Evolutionary conservation across 2,329 filamentous ascomycete genomes (phyloP).

Genomic region (Domatiomyces catenatus): DNA sequence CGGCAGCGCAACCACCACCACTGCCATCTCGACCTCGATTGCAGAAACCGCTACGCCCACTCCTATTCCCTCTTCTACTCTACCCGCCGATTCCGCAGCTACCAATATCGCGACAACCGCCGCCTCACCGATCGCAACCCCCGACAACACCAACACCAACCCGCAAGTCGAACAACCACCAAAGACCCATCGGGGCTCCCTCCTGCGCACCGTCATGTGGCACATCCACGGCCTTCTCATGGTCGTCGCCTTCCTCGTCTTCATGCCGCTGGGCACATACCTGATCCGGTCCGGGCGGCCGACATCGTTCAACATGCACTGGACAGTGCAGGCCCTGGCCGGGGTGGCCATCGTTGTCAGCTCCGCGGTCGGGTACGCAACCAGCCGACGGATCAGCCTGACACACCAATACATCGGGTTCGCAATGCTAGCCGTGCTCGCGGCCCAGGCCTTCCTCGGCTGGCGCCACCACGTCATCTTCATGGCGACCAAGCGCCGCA

Average conservation of each 20-base stretch:
- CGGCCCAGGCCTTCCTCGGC: conserved; percentile 26
- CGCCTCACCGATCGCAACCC: conserved; percentile 3
- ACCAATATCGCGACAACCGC: neutral
- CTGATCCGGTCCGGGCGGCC: conserved; percentile 26
- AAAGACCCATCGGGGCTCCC: conserved; percentile 10
- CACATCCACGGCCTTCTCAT: conserved; percentile 23
- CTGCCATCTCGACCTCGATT: neutral
- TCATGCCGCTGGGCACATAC: conserved; percentile 23
- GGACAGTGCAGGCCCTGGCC: conserved; percentile 25
- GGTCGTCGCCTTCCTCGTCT: conserved; percentile 22
- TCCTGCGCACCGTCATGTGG: conserved; percentile 13
- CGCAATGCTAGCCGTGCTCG: conserved; percentile 22
- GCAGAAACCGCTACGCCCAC: neutral
- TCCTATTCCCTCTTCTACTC: neutral
- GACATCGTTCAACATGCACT: conserved; percentile 26
- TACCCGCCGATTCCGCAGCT: neutral
- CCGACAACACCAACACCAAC: neutral
- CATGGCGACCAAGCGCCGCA: conserved; percentile 12
- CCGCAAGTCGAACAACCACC: conserved; percentile 11
- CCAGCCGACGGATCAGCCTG: conserved; percentile 28
- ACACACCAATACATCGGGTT: conserved; percentile 35
- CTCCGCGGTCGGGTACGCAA: conserved; percentile 28
- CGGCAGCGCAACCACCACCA: neutral
- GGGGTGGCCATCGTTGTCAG: conserved; percentile 24
- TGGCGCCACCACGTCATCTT: conserved; percentile 26